Evolutionary conservation across 2,329 filamentous ascomycete genomes (phyloP).

Genomic region (Stemphylium vesicarium): DNA sequence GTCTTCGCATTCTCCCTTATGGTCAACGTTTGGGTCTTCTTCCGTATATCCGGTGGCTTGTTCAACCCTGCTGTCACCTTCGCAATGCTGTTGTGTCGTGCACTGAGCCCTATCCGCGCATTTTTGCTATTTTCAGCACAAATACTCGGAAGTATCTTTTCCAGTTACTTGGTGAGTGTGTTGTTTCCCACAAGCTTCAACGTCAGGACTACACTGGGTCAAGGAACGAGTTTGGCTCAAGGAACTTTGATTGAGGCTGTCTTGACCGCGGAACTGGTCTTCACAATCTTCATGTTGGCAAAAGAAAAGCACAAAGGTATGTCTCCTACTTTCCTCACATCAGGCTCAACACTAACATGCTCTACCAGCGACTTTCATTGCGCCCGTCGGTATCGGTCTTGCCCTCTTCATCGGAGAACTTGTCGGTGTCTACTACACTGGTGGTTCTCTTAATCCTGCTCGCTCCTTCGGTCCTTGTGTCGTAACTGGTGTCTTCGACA

Average conservation of each 20-base stretch:
- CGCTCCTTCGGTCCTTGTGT: slow-evolving; percentile 56
- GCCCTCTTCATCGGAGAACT: slow-evolving; percentile 69
- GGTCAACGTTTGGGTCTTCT: slow-evolving; percentile 52
- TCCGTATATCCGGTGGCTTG: slow-evolving; percentile 44
- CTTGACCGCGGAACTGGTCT: slow-evolving; percentile 46
- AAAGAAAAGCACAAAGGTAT: slow-evolving; percentile 70
- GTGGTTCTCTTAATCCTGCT: slow-evolving; percentile 55
- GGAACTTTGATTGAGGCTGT: slow-evolving; percentile 55
- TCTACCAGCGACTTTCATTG: slow-evolving; percentile 65
- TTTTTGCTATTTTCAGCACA: slow-evolving; percentile 53
- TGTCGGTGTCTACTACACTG: slow-evolving; percentile 57
- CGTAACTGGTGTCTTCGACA: slow-evolving; percentile 49
- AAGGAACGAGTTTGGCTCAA: slow-evolving; percentile 50
- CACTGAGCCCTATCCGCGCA: slow-evolving; percentile 52
- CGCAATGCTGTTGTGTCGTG: slow-evolving; percentile 47
- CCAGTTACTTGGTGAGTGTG: slow-evolving; percentile 52
- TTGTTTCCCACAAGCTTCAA: slow-evolving; percentile 56
- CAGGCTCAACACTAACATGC: not conserved
- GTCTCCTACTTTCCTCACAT: not conserved
- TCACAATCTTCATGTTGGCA: slow-evolving; percentile 64
- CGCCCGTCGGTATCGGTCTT: slow-evolving; percentile 74
- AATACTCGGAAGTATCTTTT: slow-evolving; percentile 53
- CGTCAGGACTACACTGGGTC: slow-evolving; percentile 54
- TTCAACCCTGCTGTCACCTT: slow-evolving; percentile 45
- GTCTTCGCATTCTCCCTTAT: slow-evolving; percentile 47